A percentile compares a stretch with the other conserved stretches of the same genome.
phyloP scores from a whole-genome alignment of 306 rosid species.

The Canavalia ensiformis region DNA sequence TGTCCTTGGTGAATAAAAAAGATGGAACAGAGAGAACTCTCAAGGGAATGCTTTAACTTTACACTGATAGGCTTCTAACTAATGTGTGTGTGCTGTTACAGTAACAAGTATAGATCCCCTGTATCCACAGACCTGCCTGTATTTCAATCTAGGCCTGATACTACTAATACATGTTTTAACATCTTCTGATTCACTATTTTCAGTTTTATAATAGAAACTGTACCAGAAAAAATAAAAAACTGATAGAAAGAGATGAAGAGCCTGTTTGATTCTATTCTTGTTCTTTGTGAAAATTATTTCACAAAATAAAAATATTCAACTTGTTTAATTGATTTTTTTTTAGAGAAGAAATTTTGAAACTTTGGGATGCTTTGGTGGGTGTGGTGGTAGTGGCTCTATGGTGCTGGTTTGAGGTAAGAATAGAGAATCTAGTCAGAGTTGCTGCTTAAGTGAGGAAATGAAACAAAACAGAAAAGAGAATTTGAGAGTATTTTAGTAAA shows the following conservation, averaged over 20 bases:
- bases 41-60: not conserved
- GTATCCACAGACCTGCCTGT: not conserved
- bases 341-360: not conserved
- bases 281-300: not conserved
- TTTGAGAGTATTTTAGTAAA: not conserved
- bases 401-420: not conserved
- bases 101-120: not conserved
- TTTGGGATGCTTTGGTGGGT: not conserved
- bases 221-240: not conserved
- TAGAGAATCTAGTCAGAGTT: not conserved
- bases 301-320: not conserved
- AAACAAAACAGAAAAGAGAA: not conserved
- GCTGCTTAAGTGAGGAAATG: not conserved
- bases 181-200: not conserved
- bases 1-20: conserved; percentile 27
- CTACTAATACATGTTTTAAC: not conserved
- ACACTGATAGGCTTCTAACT: conserved; percentile 13
- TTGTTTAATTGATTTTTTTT: not conserved
- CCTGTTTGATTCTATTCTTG: conserved; percentile 19
- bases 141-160: not conserved
- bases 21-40: conserved; percentile 4
- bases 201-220: not conserved
- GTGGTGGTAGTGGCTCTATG: too few relatives aligned
- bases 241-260: not conserved
- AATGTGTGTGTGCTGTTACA: not conserved